Evolutionary conservation across 257 asterid genomes (phyloP), one percentile per base, ranked within the genome.

Genomic region (Ilex aquifolium): DNA sequence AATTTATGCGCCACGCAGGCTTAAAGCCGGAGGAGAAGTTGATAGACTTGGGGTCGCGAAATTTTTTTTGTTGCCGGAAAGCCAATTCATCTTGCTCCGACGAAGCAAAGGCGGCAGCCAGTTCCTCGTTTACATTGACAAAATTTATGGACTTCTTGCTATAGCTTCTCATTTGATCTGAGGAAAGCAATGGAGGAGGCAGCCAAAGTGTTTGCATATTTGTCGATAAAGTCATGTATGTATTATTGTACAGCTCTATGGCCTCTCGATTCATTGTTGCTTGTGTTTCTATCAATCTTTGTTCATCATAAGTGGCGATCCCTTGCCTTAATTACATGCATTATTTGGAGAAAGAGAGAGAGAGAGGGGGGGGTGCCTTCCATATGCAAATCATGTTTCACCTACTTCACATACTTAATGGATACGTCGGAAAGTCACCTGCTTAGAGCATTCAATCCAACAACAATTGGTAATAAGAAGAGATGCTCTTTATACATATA

Each of bases 61-160:
- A 71, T 73, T 86, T 83, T 81, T 79, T 81, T 69, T 12, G 81
- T n/a, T 79, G 90, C 71, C 67, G 76, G 57, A 77, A 79, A 64
- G 15, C 64, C 49, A 7, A 13, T 42, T 42, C 48, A 42, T 42
- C 48, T 11, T 42, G 10, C 12, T 6, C 48, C 12, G 48, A 42
- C 12, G 7, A 42, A 42, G 7, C 12, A 42, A 11, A 42, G 48
- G 48, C 12, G 1, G 31, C 42, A 13, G 10, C 65, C 4, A 32
- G 8, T n/a, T 62, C 27, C 27, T 21, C 27, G 27, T 21, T 21
- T 21, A 0, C 27, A 21, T 21, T 21, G 27, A 21, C 27, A 21
- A 21, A 21, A 21, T 21, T 21, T 21, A 21, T 21, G 27, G 27
- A 21, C 27, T 21, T 21, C 27, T 21, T 21, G 27, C 27, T 21